Evolutionary conservation across 305 asterid genomes (phyloP), one percentile per base, ranked within the genome.

Genomic region (Fraxinus albicans): DNA sequence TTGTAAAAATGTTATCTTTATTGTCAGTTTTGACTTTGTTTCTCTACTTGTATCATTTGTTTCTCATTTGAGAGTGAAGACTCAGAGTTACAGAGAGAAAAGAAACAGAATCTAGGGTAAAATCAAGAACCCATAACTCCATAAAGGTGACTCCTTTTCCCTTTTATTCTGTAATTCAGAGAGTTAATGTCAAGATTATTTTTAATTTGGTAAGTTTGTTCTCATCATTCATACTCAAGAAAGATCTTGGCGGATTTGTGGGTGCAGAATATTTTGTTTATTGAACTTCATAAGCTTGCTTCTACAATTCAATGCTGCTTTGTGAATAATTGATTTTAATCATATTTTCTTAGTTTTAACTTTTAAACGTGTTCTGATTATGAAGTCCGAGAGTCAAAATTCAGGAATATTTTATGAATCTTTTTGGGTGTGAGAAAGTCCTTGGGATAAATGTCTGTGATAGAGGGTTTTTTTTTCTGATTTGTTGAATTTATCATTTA

Each of bases 121-220:
- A 84, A 83, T 82, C 85, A 34, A 34, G 38, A 34, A 79, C 83
- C 82, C 84, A 12, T 44, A 44, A 44, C 15, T 44, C 53, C 53
- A 44, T 44, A 84, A 38, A 88, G 90, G 89, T 87, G 47, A 53
- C 69, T 84, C 83, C 78, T 85, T 83, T 63, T 69, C 81, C 27
- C 50, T 40, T 12, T 58, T 4, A 65, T 19, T 63, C 34, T 63
- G 78, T 34, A 34, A 65, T 74, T 80, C 76, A 80, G 67, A 60
- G 33, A 77, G 40, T 60, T 40, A 74, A 42, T 73, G 84, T 84
- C 87, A 77, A 78, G 81, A 78, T 80, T 77, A 63, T 40, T 40
- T 40, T 38, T 75, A 73, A 78, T 40, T 40, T 40, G 47, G 13
- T 40, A 9, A 9, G 47, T 40, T 78, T 42, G 40, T n/a, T 75